Evolutionary conservation across 768 basidiomycete genomes (phyloP), one percentile per base, ranked within the genome.

Genomic region (Lentinula boryana): DNA sequence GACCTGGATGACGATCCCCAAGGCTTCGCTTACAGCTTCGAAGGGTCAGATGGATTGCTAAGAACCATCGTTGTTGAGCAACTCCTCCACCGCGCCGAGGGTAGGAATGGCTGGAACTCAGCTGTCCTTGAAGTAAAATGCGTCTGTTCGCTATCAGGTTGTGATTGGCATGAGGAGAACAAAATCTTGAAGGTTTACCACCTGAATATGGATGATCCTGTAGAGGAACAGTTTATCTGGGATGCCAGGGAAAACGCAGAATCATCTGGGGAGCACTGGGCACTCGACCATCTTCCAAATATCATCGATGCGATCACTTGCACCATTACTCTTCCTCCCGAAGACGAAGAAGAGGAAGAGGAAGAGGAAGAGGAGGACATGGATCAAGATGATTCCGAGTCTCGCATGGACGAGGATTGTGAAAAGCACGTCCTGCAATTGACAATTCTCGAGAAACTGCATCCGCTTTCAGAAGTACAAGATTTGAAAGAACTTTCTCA

Each of bases 321-420:
- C 27, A 27, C 27, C 27, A 27, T 27, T 27, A 27, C 27, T 3
- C 3, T 3, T 3, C 27, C 27, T 27, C 27, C 27, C 27, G 27
- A 27, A 27, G 27, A 27, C 27, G 27, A 27, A 27, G 27, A 27
- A 27, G 27, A 27, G 4, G 27, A 27, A 27, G 27, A 27, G 27
- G 27, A 27, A 3, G 27, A 23, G 23, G 23, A 23, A 2, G 23
- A 27, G 27, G 27, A 27, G 27, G 27, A 27, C 27, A 27, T 27
- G 27, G 27, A 27, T 27, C 27, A 27, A 27, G 27, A 27, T 27
- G 27, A 27, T 27, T 27, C 27, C 3, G 27, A 27, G 27, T 27
- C 27, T 27, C 27, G 27, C 27, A 27, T 27, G 27, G 27, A 27
- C 27, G 27, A 27, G 27, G 3, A 85, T 66, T 13, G 36, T 38